These are phyloP conservation scores for Trametes versicolor DNA, from an alignment of 1,284 basidiomycete genomes.

Conservation along the genomic window DNA sequence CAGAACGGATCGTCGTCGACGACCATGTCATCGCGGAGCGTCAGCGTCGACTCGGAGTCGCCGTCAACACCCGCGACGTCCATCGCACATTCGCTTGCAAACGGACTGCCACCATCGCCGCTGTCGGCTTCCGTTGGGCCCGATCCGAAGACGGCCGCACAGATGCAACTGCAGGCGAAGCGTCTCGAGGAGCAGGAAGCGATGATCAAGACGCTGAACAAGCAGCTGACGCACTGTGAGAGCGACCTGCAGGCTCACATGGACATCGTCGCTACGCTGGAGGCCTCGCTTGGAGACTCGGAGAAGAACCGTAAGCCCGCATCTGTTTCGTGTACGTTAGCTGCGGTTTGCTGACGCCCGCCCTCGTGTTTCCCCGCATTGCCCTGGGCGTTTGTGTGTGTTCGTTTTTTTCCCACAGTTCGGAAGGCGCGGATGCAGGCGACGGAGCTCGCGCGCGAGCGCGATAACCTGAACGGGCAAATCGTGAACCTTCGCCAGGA, in stretches of 20 bases:
- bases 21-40: slow-evolving; percentile 61
- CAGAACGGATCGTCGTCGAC: slow-evolving; percentile 49
- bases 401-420: slow-evolving; percentile 55
- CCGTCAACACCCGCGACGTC: slow-evolving; percentile 68
- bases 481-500: slow-evolving; percentile 74
- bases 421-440: slow-evolving; percentile 92
- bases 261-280: slow-evolving; percentile 86
- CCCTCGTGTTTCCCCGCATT: slow-evolving; percentile 6
- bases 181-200: slow-evolving; percentile 85
- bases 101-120: slow-evolving; percentile 44
- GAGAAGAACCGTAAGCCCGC: slow-evolving; percentile 85
- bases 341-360: slow-evolving; percentile 35
- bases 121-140: slow-evolving; percentile 33
- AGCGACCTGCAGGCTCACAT: slow-evolving; percentile 91
- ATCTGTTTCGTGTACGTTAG: slow-evolving; percentile 28
- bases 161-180: slow-evolving; percentile 79
- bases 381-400: neutral
- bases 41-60: slow-evolving; percentile 69
- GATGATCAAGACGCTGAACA: slow-evolving; percentile 93
- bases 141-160: slow-evolving; percentile 66
- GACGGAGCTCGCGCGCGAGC: slow-evolving; percentile 85
- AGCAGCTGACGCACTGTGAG: slow-evolving; percentile 91
- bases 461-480: slow-evolving; percentile 75
- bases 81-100: slow-evolving; percentile 53
- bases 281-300: slow-evolving; percentile 86